Base-by-base conservation (phyloP, 371 early-diverging fungal species). In the Mortierella sp. region DNA sequence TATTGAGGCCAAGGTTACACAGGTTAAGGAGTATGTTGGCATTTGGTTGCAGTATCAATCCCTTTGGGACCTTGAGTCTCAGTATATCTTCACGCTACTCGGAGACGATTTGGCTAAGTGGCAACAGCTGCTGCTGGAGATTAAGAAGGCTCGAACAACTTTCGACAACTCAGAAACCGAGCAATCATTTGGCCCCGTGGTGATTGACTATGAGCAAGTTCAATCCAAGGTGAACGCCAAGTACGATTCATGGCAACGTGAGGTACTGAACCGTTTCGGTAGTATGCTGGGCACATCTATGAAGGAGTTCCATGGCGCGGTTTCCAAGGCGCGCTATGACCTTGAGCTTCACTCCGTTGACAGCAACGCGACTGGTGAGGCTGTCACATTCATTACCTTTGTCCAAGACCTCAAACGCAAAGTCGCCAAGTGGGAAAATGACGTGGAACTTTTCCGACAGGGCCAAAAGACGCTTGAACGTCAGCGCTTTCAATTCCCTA, bases 1-100 rank as follows among this genome's bases (percentile, higher is more conserved):
- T 56, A 91, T 99, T 31, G 97, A 98, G 85, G 73, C 80, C 34
- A 95, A 93, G 85, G 86, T 95, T 26, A 72, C 86, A 28, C 89
- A 94, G 79, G 96, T 96, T 13, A 86, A 88, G 19, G 89, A 91
- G 35, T 99, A 99, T 73, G 95, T 97, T 57, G 88, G 90, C 56
- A 93, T 96, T 61, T 99, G 99, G 99, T 88, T 98, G 10, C 96
- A 94, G 76, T 99, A 99, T 84, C 99, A 99, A 83, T 94, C 96
- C 6, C 88, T 99, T 28, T 98, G 99, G 99, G 99, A 99, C 83
- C 87, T 98, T 43, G 97, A 97, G 74, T 88, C 92, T 0, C 93
- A 93, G 72, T 86, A 90, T 42, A 94, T 99, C 29, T 93, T 92
- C 72, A 85, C 87, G 53, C 88, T 89, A 37, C 89, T 99, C n/a